phyloP scores from a whole-genome alignment of 352 stramenopile genomes.

The Pythium volutum region DNA sequence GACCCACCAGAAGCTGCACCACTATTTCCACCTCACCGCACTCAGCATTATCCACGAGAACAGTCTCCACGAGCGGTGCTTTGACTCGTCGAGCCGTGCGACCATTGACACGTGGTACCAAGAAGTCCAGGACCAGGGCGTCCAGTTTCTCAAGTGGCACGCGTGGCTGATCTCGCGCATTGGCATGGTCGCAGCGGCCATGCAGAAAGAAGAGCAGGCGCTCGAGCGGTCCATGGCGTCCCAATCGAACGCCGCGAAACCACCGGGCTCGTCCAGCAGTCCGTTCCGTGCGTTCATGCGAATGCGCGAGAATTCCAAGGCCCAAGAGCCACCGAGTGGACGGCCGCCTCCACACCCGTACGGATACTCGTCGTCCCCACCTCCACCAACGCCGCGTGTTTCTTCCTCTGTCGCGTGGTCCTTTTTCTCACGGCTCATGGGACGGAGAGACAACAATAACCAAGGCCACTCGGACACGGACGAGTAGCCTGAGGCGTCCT shows the following conservation, averaged over 20 bases:
- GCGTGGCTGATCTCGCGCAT: constrained; percentile 85
- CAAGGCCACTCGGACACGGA: constrained; percentile 2
- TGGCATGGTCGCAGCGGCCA: constrained; percentile 46
- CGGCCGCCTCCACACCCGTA: constrained; percentile 7
- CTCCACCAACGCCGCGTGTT: constrained; percentile 27
- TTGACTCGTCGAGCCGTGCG: constrained; percentile 76
- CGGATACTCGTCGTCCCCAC: constrained; percentile 8
- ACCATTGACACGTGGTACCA: constrained; percentile 85
- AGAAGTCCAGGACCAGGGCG: constrained; percentile 60
- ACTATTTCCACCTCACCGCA: constrained; percentile 86
- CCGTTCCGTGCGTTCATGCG: constrained; percentile 25
- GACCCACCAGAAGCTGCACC: constrained; percentile 81
- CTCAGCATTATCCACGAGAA: constrained; percentile 88
- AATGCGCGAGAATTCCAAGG: constrained; percentile 7
- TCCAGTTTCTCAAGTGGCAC: constrained; percentile 81
- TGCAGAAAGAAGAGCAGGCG: constrained; percentile 35
- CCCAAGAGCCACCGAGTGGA: too few relatives aligned
- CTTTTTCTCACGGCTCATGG: constrained; percentile 59
- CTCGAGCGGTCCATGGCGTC: constrained; percentile 19
- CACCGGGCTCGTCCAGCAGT: constrained; percentile 17
- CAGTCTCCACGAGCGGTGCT: constrained; percentile 72
- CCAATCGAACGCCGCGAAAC: constrained; percentile 4
- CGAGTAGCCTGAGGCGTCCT: constrained; percentile 1
- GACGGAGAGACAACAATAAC: constrained; percentile 36
- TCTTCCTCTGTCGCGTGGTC: constrained; percentile 61